Conservation (phyloP, 2,329 filamentous ascomycete genomes). For the Colletotrichum noveboracense region DNA sequence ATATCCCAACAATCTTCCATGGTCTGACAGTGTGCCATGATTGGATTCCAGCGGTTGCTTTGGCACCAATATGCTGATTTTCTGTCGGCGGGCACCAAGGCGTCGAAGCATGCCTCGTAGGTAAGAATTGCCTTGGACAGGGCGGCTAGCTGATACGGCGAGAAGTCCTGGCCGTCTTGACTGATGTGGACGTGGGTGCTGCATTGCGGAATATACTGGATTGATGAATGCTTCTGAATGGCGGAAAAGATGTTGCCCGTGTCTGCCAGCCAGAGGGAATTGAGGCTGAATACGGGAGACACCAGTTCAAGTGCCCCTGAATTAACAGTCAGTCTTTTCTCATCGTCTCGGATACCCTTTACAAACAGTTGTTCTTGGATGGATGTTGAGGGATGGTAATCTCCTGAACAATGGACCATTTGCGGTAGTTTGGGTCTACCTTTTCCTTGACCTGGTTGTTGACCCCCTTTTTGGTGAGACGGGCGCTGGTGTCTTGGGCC, state of each 20-base stretch:
- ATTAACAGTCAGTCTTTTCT: not conserved
- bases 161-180: slow-evolving; percentile 12
- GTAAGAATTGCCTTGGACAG: slow-evolving; percentile 37
- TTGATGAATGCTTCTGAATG: slow-evolving; percentile 28
- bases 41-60: slow-evolving; percentile 34
- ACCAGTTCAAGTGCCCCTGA: slow-evolving; percentile 39
- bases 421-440: slow-evolving; percentile 33
- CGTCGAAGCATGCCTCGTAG: slow-evolving; percentile 39
- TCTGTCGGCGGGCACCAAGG: slow-evolving; percentile 28
- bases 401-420: slow-evolving; percentile 43
- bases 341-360: not conserved
- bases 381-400: slow-evolving; percentile 38
- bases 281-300: slow-evolving; percentile 37
- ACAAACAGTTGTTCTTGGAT: slow-evolving; percentile 35
- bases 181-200: slow-evolving; percentile 45
- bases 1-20: slow-evolving; percentile 28
- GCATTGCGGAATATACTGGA: slow-evolving; percentile 32
- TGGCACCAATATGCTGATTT: slow-evolving; percentile 38
- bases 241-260: slow-evolving; percentile 34
- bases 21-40: slow-evolving; percentile 20
- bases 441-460: slow-evolving; percentile 38
- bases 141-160: slow-evolving; percentile 27
- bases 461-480: slow-evolving; percentile 35
- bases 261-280: slow-evolving; percentile 32
- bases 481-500: slow-evolving; percentile 37